These are phyloP conservation scores for Wickerhamiella siamensis DNA, from an alignment of 805 yeast species.

Conservation along the genomic window DNA sequence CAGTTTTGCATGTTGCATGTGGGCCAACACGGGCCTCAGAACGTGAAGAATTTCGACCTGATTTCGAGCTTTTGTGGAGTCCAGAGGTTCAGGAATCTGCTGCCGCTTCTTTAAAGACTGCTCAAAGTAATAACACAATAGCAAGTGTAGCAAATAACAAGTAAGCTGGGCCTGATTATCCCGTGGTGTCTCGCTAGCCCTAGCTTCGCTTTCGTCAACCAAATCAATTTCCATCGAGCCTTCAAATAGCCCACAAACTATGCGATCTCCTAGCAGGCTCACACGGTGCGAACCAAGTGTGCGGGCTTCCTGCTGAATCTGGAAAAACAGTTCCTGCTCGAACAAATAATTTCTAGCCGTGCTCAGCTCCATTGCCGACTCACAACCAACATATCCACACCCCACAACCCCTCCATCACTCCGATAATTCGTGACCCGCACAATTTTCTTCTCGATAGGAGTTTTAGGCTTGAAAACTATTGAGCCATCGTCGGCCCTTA, in stretches of 20 bases:
- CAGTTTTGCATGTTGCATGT: constrained; percentile 17
- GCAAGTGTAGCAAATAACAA: constrained; percentile 38
- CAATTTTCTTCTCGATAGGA: constrained; percentile 30
- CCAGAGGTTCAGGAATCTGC: constrained; percentile 18
- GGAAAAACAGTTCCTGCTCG: constrained; percentile 79
- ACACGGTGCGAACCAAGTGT: constrained; percentile 55
- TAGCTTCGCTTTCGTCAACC: constrained; percentile 29
- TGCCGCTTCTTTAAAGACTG: constrained; percentile 29
- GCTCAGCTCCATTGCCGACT: constrained; percentile 32
- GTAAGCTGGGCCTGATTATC: constrained; percentile 40
- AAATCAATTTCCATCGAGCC: constrained; percentile 59
- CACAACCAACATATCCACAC: not conserved
- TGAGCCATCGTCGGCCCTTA: constrained; percentile 29
- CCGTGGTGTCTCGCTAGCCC: constrained; percentile 23
- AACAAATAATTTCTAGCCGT: constrained; percentile 62
- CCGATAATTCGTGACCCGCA: constrained; percentile 45
- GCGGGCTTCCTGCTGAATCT: constrained; percentile 62
- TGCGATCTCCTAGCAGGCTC: constrained; percentile 45
- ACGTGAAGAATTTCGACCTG: constrained; percentile 9
- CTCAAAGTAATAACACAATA: constrained; percentile 46
- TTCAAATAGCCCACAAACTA: constrained; percentile 49
- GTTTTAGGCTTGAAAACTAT: constrained; percentile 28
- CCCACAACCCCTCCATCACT: constrained; percentile 15
- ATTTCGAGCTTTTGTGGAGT: constrained; percentile 9
- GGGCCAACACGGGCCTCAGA: constrained; percentile 24